Conservation (phyloP, 495 filamentous ascomycete species). For the Aspergillus bridgeri region DNA sequence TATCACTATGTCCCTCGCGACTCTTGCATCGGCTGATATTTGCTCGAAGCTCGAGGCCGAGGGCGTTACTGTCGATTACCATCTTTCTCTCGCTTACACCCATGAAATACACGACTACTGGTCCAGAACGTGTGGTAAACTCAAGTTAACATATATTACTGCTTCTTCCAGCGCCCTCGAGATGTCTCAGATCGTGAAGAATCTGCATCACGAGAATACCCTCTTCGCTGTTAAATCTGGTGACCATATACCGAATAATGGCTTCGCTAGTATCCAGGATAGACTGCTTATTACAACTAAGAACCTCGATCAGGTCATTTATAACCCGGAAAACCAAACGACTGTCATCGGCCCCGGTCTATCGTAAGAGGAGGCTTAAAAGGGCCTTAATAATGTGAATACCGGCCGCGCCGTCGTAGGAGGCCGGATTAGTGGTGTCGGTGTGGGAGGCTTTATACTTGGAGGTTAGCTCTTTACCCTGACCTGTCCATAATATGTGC, state of each 20-base stretch:
- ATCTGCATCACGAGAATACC: constrained; percentile 35
- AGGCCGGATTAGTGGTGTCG: constrained; percentile 28
- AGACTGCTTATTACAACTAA: constrained; percentile 39
- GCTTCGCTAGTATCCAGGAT: constrained; percentile 41
- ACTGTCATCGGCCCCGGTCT: constrained; percentile 40
- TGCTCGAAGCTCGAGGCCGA: constrained; percentile 31
- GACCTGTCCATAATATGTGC: not conserved
- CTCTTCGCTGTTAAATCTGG: constrained; percentile 42
- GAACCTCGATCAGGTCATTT: constrained; percentile 34
- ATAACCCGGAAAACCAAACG: constrained; percentile 33
- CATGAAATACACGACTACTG: constrained; percentile 34
- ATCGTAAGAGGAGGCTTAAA: constrained; percentile 36
- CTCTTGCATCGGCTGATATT: constrained; percentile 30
- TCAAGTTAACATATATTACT: constrained; percentile 39
- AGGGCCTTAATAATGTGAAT: constrained; percentile 21
- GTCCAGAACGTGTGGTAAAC: constrained; percentile 39
- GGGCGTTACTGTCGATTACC: constrained; percentile 29
- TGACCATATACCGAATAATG: constrained; percentile 44
- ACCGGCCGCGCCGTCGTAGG: constrained; percentile 28
- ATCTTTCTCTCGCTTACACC: too few relatives aligned
- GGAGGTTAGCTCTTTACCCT: constrained; percentile 31
- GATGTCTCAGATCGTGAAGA: constrained; percentile 35
- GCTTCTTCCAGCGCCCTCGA: constrained; percentile 34
- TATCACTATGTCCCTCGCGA: constrained; percentile 18
- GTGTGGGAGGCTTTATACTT: constrained; percentile 36